Conservation (phyloP, 306 rosid genomes). For the Gastrolobium bilobum region DNA sequence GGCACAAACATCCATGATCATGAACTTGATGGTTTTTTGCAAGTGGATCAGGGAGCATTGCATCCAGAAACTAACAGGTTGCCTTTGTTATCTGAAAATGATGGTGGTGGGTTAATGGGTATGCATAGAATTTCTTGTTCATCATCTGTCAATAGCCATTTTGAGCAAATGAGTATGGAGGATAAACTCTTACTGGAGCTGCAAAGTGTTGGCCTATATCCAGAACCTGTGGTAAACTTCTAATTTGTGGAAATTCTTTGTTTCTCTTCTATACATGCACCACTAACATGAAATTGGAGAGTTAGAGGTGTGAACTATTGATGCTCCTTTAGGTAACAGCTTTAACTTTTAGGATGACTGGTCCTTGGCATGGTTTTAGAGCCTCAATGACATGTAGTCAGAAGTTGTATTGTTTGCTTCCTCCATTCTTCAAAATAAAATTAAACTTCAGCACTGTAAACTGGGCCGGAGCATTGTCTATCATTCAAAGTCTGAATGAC, state of each 20-base stretch:
- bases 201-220: conserved; percentile 75
- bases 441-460: neutral
- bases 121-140: conserved; percentile 47
- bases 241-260: conserved; percentile 28
- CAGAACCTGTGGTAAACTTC: conserved; percentile 78
- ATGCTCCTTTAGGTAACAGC: conserved; percentile 8
- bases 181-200: conserved; percentile 83
- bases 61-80: conserved; percentile 51
- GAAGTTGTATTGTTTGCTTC: conserved; percentile 7
- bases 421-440: conserved; percentile 22
- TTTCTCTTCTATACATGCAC: conserved; percentile 33
- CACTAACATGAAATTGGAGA: conserved; percentile 19
- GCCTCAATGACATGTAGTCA: neutral
- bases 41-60: conserved; percentile 48
- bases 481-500: conserved; percentile 18
- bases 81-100: conserved; percentile 58
- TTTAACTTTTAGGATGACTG: conserved; percentile 5
- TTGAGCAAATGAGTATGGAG: conserved; percentile 68
- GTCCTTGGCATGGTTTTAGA: conserved; percentile 22
- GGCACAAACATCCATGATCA: conserved; percentile 50
- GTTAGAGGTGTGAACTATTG: conserved; percentile 20
- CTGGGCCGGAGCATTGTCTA: neutral
- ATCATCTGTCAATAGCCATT: conserved; percentile 53
- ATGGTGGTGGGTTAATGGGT: conserved; percentile 53
- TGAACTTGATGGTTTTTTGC: conserved; percentile 45